Evolutionary conservation across 2,329 filamentous ascomycete genomes (phyloP), one percentile per base, ranked within the genome.

Genomic region (Alternaria triticimaculans): DNA sequence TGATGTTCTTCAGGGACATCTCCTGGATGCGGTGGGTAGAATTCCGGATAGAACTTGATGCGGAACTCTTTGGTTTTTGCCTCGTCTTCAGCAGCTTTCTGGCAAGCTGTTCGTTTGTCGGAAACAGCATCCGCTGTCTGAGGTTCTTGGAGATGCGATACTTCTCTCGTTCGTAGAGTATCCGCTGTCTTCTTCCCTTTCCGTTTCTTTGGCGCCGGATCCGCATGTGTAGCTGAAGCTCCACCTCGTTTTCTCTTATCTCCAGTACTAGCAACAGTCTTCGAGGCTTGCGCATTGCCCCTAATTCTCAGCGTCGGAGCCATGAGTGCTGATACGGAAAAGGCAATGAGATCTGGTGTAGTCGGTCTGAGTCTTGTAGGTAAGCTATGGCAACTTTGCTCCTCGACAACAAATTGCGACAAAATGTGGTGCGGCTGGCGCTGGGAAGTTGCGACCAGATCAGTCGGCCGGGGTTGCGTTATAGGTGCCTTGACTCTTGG

Each of bases 1-100:
- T 54, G 62, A 50, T 69, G 67, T 18, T 54, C 20, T 20, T 33
- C 18, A 6, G 66, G 67, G 23, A 71, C 60, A 33, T 64, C 48
- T 41, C 21, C 58, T 3, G 50, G 59, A 9, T 20, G 25, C 20
- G 30, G 18, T 25, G 43, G 57, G 48, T 3, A 9, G 25, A 54
- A 59, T n/a, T 23, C 15, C n/a, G 37, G 41, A 37, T 59, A 25
- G 9, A 59, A 59, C 18, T 10, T 54, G 26, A 59, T 59, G 48
- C 57, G 41, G 43, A 56, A 48, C 14, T 56, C 54, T 18, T 56
- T 25, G 4, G 30, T n/a, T 5, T 33, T 46, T 12, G 2, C 25
- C 43, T 48, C 43, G 23, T 55, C 33, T 21, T 5, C 37, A 48
- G 25, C 14, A 56, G 54, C 54, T 18, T 56, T 56, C 23, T 56